A percentile compares a stretch with the other conserved stretches of the same genome.
Evolutionary conservation across 164 flowering plant species (phyloP).

Genomic region (Warburgia ugandensis): DNA sequence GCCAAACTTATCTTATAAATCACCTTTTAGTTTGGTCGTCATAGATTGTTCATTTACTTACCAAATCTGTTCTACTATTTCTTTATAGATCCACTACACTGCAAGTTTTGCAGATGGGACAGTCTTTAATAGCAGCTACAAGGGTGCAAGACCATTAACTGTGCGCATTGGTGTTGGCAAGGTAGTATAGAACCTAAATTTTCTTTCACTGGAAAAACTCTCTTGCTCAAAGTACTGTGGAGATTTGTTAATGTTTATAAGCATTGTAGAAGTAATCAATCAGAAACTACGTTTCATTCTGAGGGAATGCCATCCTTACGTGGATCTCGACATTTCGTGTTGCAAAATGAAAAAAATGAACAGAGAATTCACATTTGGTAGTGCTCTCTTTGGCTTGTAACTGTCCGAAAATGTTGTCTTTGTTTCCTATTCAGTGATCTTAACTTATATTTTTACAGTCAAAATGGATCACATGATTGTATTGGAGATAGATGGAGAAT

Average conservation of each 20-base stretch:
- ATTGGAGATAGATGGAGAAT: too few relatives aligned
- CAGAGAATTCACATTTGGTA: too few relatives aligned
- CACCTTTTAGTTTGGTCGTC: background rate
- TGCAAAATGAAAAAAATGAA: too few relatives aligned
- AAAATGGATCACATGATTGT: too few relatives aligned
- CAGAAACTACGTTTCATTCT: background rate
- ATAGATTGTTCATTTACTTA: background rate
- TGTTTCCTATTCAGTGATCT: too few relatives aligned
- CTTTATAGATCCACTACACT: slow-evolving; percentile 80
- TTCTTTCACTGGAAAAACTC: background rate
- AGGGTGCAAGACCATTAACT: slow-evolving; percentile 75
- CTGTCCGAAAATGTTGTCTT: too few relatives aligned
- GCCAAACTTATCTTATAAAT: too few relatives aligned
- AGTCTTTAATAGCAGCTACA: slow-evolving; percentile 85
- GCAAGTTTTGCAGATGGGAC: slow-evolving; percentile 88
- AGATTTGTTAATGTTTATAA: background rate
- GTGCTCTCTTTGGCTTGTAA: too few relatives aligned
- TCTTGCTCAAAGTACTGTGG: too few relatives aligned
- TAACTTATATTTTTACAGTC: too few relatives aligned
- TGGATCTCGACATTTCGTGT: too few relatives aligned
- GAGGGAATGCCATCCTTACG: too few relatives aligned
- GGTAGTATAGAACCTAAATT: slow-evolving; percentile 23
- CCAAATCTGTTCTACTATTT: background rate
- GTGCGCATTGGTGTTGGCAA: slow-evolving; percentile 92
- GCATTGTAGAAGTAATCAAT: background rate